Conservation (phyloP, 2,329 filamentous ascomycete genomes). For the Monosporascus sp. region DNA sequence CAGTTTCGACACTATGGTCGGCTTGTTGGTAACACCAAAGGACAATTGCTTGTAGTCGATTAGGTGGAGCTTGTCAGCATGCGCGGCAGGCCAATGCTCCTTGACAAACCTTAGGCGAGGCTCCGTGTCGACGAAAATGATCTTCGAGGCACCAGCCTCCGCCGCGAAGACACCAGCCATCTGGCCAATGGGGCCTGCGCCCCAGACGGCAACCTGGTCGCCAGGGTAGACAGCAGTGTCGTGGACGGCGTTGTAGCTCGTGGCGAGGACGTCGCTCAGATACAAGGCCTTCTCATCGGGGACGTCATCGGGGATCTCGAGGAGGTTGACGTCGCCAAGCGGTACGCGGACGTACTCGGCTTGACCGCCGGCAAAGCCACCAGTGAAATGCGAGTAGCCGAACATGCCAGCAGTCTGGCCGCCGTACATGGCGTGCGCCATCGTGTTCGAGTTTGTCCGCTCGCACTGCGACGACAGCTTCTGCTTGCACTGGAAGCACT, state of each 20-base stretch:
- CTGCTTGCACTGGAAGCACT: slow-evolving; percentile 73
- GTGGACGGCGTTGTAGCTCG: slow-evolving; percentile 76
- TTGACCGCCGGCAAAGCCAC: slow-evolving; percentile 82
- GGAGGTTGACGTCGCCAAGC: slow-evolving; percentile 72
- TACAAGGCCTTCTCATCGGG: slow-evolving; percentile 82
- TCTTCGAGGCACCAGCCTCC: slow-evolving; percentile 64
- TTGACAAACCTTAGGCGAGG: slow-evolving; percentile 65
- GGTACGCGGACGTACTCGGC: slow-evolving; percentile 83
- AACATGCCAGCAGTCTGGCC: slow-evolving; percentile 69
- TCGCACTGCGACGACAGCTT: slow-evolving; percentile 78
- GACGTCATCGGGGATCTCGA: slow-evolving; percentile 71
- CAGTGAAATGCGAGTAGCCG: slow-evolving; percentile 73
- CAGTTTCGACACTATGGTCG: slow-evolving; percentile 63
- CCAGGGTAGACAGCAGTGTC: slow-evolving; percentile 75
- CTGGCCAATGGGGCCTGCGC: slow-evolving; percentile 81
- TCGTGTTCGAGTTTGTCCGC: slow-evolving; percentile 68
- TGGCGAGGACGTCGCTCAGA: slow-evolving; percentile 74
- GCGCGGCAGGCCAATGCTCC: slow-evolving; percentile 47
- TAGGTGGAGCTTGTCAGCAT: slow-evolving; percentile 53
- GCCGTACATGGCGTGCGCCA: slow-evolving; percentile 72
- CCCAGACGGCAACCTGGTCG: slow-evolving; percentile 77
- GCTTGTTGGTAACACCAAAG: slow-evolving; percentile 50
- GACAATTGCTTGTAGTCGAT: slow-evolving; percentile 62
- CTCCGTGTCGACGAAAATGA: slow-evolving; percentile 76
- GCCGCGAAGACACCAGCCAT: slow-evolving; percentile 75